Evolutionary conservation across 805 yeast species (phyloP), one percentile per base, ranked within the genome.

Genomic region (Grigorovia transvaalensis): DNA sequence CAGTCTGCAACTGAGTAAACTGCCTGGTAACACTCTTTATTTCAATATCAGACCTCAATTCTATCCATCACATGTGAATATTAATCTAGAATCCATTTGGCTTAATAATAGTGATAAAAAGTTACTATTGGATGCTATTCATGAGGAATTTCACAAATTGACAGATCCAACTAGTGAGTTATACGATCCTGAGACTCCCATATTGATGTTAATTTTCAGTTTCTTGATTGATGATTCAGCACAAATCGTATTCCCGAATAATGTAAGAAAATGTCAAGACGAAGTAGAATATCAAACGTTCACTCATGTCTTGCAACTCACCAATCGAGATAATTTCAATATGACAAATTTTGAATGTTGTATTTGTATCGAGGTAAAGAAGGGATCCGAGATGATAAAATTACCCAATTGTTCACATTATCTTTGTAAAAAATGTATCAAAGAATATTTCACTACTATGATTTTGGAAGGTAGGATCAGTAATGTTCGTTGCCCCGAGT

Each of bases 401-500:
- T 49, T 70, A 1, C 65, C 71, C 1, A 44, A 49, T 12, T 47
- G 33, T 5, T 48, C 49, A n/a, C 85, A 81, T 58, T 60, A 64
- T 0, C 74, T 79, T 52, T 81, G 85, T 57, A 64, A 61, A 45
- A 46, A 53, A 1, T 81, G 86, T 54, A 61, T 78, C 3, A 53
- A 50, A 12, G 73, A 71, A 6, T 80, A 75, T 54, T 75, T 74
- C 48, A 54, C 60, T 1, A 63, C 71, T 2, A 62, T 67, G 45
- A 79, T 81, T 12, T 59, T 58, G 8, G 61, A 72, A 4, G 85
- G 83, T 3, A 77, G 75, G 40, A 70, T 79, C 4, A 72, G 72
- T 17, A 74, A 68, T 46, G 67, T 82, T 1, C 81, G 80, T 59
- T 82, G 87, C 57, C 85, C 86, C 0, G 74, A 79, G 46, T 77